Evolutionary conservation across 176 grass and related monocot genomes (phyloP), one percentile per base, ranked within the genome.

Genomic region (Avena atlantica): DNA sequence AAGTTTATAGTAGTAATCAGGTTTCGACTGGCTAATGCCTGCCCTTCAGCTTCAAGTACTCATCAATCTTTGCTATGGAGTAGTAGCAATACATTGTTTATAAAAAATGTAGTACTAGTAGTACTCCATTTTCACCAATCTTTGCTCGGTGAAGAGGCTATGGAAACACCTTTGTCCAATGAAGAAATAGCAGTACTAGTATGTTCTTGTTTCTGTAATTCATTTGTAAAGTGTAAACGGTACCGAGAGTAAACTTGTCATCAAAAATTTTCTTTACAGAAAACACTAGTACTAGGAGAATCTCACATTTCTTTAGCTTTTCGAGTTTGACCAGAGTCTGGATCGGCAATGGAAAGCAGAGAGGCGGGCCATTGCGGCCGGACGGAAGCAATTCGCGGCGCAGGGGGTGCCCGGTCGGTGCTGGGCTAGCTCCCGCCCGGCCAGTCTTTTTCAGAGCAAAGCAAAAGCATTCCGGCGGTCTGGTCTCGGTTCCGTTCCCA

Each of bases 361-460:
- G 73, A 25, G 47, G 47, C 73, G 23, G 73, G 73, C 73, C 73
- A 52, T 76, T 52, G 73, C 13, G 47, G 31, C 31, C 31, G 47
- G 8, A 52, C 48, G 24, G 49, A 76, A 52, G 47, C 47, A 3
- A 29, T 31, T 25, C 25, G 21, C 9, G 60, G 60, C 60, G 58
- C 58, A 66, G 63, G 63, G 63, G 63, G 12, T 66, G 63, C 62
- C 24, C 23, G 62, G 62, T 15, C 65, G 65, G 29, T 68, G 12
- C 17, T 34, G 13, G 63, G 13, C 52, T 66, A 29, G 10, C 27
- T 65, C 12, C 4, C 31, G 2, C 31, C 62, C 49, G 14, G 23
- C 49, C 74, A 16, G 49, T 12, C 74, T 55, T 76, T 76, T 17
- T 34, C 48, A 52, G 25, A 55, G 50, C 74, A 76, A 76, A 76